phyloP scores from a whole-genome alignment of 805 yeast genomes.

The Ogataea nonfermentans region DNA sequence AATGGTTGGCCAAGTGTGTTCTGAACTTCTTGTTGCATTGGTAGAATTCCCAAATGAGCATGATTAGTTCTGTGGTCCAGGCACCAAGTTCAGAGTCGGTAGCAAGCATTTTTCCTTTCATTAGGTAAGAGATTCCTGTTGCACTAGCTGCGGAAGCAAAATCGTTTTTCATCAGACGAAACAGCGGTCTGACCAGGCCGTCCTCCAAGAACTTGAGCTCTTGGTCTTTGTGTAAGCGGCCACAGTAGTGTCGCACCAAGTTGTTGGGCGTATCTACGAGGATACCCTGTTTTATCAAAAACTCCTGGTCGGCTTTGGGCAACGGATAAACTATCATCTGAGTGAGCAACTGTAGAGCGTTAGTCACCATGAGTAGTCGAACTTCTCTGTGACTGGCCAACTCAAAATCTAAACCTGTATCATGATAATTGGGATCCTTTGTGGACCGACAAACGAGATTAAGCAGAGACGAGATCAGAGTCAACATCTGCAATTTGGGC shows the following conservation, averaged over 20 bases:
- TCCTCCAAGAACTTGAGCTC: constrained; percentile 52
- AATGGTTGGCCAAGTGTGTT: constrained; percentile 40
- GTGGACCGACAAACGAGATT: constrained; percentile 60
- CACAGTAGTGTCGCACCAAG: constrained; percentile 48
- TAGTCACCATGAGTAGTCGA: constrained; percentile 48
- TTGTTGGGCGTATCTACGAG: constrained; percentile 40
- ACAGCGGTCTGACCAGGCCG: constrained; percentile 47
- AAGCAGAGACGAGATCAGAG: constrained; percentile 65
- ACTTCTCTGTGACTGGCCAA: constrained; percentile 35
- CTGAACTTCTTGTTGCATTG: constrained; percentile 68
- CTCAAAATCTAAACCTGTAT: constrained; percentile 44
- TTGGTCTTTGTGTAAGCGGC: constrained; percentile 50
- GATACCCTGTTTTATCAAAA: constrained; percentile 36
- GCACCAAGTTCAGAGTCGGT: constrained; percentile 27
- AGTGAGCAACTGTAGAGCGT: constrained; percentile 61
- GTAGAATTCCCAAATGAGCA: constrained; percentile 71
- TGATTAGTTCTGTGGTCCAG: constrained; percentile 58
- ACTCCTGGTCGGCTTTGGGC: constrained; percentile 45
- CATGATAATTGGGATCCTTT: constrained; percentile 32
- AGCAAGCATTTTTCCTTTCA: constrained; percentile 24
- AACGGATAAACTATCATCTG: constrained; percentile 62
- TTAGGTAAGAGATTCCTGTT: constrained; percentile 26
- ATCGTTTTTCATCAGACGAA: constrained; percentile 38
- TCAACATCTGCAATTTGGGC: constrained; percentile 47
- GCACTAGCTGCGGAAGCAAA: constrained; percentile 16